phyloP scores from a whole-genome alignment of 306 rosid species.

The Alnus rubra region DNA sequence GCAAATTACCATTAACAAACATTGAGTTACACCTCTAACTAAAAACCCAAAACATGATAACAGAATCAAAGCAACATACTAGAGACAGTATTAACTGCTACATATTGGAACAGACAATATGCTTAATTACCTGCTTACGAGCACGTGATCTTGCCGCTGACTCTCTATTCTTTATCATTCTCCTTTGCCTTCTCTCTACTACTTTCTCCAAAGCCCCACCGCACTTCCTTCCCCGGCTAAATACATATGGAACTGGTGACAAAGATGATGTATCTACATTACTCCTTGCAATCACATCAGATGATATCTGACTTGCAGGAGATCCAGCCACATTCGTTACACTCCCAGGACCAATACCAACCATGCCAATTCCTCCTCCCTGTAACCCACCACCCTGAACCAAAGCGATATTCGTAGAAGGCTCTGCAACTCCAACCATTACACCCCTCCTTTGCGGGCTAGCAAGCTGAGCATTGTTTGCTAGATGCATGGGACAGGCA shows the following conservation, averaged over 20 bases:
- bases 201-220: slow-evolving; percentile 67
- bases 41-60: too few species aligned
- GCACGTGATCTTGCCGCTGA: slow-evolving; percentile 98
- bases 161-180: slow-evolving; percentile 97
- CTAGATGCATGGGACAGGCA: slow-evolving; percentile 52
- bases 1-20: too few species aligned
- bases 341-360: slow-evolving; percentile 46
- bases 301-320: slow-evolving; percentile 54
- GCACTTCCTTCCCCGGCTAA: slow-evolving; percentile 66
- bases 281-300: slow-evolving; percentile 46
- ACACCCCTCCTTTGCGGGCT: slow-evolving; percentile 50
- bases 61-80: not conserved
- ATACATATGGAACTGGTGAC: slow-evolving; percentile 71
- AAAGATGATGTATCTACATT: slow-evolving; percentile 37
- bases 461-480: slow-evolving; percentile 55
- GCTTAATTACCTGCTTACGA: slow-evolving; percentile 80
- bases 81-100: slow-evolving; percentile 1
- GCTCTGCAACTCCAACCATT: slow-evolving; percentile 49
- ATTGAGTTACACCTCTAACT: too few species aligned
- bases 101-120: not conserved
- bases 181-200: slow-evolving; percentile 91
- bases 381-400: slow-evolving; percentile 38
- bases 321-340: slow-evolving; percentile 47
- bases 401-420: slow-evolving; percentile 43
- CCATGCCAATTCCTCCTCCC: slow-evolving; percentile 43